A percentile compares a stretch with the other conserved stretches of the same genome.
Evolutionary conservation across 2,329 filamentous ascomycete species (phyloP).

Genomic region (Alternaria longipes): DNA sequence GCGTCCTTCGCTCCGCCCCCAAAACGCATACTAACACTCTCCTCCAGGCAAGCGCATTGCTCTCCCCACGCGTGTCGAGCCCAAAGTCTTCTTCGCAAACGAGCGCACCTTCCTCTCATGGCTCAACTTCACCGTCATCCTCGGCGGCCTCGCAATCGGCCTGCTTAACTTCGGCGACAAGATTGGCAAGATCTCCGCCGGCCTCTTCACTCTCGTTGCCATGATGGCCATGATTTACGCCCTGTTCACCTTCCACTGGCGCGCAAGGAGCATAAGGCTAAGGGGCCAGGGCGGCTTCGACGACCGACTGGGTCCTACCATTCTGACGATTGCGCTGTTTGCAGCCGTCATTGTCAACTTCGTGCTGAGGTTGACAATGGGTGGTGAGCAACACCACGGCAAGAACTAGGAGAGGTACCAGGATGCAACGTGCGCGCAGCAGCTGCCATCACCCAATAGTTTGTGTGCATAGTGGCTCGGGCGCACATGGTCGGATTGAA

Average conservation of each 20-base stretch:
- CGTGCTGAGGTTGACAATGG: slow-evolving; percentile 65
- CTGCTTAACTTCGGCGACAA: slow-evolving; percentile 98
- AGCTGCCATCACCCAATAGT: neutral
- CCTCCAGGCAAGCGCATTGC: slow-evolving; percentile 92
- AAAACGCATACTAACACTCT: slow-evolving; percentile 11
- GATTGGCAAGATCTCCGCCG: slow-evolving; percentile 91
- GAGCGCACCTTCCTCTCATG: slow-evolving; percentile 98
- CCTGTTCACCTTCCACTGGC: slow-evolving; percentile 94
- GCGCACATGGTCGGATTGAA: neutral
- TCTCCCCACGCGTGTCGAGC: slow-evolving; percentile 95
- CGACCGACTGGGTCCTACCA: slow-evolving; percentile 91
- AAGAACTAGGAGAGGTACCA: slow-evolving; percentile 12
- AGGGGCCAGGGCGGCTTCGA: slow-evolving; percentile 96
- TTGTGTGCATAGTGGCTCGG: neutral
- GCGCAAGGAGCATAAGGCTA: slow-evolving; percentile 89
- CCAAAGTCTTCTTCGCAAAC: slow-evolving; percentile 99
- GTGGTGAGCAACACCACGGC: slow-evolving; percentile 21
- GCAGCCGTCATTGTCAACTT: slow-evolving; percentile 97
- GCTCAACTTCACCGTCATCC: slow-evolving; percentile 99
- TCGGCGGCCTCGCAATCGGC: slow-evolving; percentile 93
- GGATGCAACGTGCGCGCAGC: neutral
- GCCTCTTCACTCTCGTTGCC: slow-evolving; percentile 91
- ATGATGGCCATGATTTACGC: slow-evolving; percentile 97
- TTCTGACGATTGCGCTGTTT: slow-evolving; percentile 85
- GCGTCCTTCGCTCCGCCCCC: neutral